phyloP scores from a whole-genome alignment of 2,329 filamentous ascomycete species.

The Diaporthe eres region DNA sequence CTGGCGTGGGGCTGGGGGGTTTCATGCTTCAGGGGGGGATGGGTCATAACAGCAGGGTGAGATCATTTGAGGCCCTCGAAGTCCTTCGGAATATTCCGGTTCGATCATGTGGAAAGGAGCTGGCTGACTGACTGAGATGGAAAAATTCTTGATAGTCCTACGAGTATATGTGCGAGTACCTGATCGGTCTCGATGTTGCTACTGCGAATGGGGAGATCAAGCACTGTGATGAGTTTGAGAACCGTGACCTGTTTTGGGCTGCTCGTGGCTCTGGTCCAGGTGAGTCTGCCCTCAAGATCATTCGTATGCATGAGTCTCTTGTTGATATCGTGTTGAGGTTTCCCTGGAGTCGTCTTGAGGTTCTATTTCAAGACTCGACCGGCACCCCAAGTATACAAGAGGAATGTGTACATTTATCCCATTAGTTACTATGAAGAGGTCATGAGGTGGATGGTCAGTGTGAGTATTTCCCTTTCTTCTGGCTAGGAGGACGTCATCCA shows the following conservation, averaged over 20 bases:
- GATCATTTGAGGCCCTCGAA: not conserved
- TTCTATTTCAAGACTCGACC: not conserved
- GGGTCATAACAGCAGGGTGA: not conserved
- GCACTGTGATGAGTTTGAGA: not conserved
- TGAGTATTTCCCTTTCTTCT: not conserved
- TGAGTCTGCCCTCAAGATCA: not conserved
- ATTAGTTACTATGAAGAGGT: not conserved
- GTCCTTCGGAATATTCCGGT: not conserved
- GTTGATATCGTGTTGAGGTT: not conserved
- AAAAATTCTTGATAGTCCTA: not conserved
- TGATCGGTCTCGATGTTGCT: not conserved
- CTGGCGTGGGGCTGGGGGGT: not conserved
- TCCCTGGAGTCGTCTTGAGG: not conserved
- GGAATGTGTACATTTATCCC: not conserved
- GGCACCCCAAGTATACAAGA: not conserved
- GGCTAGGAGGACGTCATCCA: no score
- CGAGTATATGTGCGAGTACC: not conserved
- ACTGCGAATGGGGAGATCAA: not conserved
- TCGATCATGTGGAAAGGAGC: not conserved
- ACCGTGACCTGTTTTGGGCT: not conserved
- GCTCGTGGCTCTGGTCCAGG: not conserved
- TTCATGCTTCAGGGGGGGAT: not conserved
- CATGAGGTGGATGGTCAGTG: not conserved
- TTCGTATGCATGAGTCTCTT: not conserved
- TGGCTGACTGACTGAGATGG: not conserved